Evolutionary conservation across 1,284 basidiomycete species (phyloP).

Genomic region (Taiwanofungus camphoratus): DNA sequence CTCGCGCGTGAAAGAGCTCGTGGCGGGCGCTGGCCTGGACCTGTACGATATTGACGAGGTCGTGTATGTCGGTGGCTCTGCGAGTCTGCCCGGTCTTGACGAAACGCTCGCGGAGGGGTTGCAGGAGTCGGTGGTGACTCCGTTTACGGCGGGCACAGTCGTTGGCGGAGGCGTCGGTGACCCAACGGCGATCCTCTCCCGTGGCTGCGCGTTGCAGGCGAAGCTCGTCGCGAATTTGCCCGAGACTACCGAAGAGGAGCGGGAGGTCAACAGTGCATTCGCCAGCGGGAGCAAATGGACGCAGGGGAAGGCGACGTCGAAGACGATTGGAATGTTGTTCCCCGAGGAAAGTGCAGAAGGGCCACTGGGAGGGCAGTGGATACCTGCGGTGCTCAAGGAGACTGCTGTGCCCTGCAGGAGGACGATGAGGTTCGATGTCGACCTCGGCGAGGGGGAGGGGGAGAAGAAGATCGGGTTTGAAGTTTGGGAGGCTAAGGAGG

Average conservation of each 20-base stretch:
- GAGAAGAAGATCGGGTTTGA: slow-evolving; percentile 63
- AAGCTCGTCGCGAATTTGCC: slow-evolving; percentile 53
- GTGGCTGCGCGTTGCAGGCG: slow-evolving; percentile 88
- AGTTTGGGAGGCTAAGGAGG: slow-evolving; percentile 84
- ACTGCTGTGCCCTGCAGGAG: slow-evolving; percentile 80
- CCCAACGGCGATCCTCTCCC: slow-evolving; percentile 85
- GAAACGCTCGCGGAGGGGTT: slow-evolving; percentile 70
- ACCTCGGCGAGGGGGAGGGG: slow-evolving; percentile 43
- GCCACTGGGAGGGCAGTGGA: slow-evolving; percentile 54
- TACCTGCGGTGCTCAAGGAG: slow-evolving; percentile 64
- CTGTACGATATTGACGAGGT: slow-evolving; percentile 85
- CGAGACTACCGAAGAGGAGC: slow-evolving; percentile 39
- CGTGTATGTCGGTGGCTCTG: slow-evolving; percentile 86
- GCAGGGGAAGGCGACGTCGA: slow-evolving; percentile 49
- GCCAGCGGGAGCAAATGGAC: slow-evolving; percentile 40
- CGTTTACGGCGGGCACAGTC: slow-evolving; percentile 60
- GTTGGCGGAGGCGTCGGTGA: slow-evolving; percentile 71
- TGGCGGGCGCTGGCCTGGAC: slow-evolving; percentile 64
- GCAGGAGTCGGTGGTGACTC: slow-evolving; percentile 58
- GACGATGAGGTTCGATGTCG: slow-evolving; percentile 65
- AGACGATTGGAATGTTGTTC: slow-evolving; percentile 78
- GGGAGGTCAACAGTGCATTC: slow-evolving; percentile 50
- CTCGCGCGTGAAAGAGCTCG: slow-evolving; percentile 55
- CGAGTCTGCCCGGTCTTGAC: slow-evolving; percentile 82
- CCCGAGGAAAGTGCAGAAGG: slow-evolving; percentile 50